Base-by-base conservation (phyloP, 257 asterid genomes). In the Solanum peruvianum region DNA sequence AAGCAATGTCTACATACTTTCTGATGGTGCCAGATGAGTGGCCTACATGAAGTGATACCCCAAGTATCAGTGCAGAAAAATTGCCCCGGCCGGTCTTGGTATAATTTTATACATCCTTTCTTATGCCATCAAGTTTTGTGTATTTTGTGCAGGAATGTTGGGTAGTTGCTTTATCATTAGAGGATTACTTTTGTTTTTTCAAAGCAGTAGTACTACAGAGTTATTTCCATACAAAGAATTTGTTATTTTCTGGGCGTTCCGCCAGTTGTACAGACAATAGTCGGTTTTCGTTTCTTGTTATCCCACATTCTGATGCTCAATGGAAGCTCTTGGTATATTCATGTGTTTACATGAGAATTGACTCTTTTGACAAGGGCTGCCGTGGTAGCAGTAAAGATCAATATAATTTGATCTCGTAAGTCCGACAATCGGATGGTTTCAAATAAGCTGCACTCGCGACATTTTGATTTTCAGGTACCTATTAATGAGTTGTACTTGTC, bases 1-100 rank as follows among this genome's bases (percentile, higher is more conserved):
- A 96, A 87, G 99, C 99, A 66, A 95, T 97, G 99, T 90, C 98
- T 2, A 92, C 99, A 11, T 97, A 97, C 87, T 97, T 95, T 87
- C 90, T 95, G 90, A 94, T 94, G 98, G 97, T 97, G 78, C 99
- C 98, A 18, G 99, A 97, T 92, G 94, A 95, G 70, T 95, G 99
- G 99, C 67, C 85, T 81, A 81, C 69, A 31, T 81, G 85, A 81
- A 81, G 44, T 49, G 85, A 81, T 49, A 21, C 45, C 44, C 29
- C 20, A 49, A 5, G 29, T 80, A 47, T 80, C 27, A 18, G 27
- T 27, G 39, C 66, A 16, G 42, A 47, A 45, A 78, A 78, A 45
- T 45, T 76, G 7, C 85, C 70, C 21, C 21, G 31, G 31, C 70
- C 2, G 20, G 69, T 81, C 44, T 29, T 80, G 69, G 45, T 81